phyloP scores from a whole-genome alignment of 495 filamentous ascomycete species.

The Elaphomyces granulatus region DNA sequence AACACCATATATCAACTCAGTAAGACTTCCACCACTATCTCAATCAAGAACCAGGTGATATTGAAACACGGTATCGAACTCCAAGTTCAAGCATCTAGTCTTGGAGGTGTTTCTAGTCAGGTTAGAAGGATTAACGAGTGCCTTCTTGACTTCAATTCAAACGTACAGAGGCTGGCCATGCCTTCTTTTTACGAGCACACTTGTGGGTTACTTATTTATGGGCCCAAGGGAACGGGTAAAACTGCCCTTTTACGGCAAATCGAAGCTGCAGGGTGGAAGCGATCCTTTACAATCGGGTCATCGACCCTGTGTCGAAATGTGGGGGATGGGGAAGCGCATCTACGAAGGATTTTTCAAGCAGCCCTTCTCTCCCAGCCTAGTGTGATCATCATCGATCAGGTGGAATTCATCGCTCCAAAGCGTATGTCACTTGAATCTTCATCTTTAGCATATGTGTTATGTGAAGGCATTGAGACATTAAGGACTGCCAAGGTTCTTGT shows the following conservation, averaged over 20 bases:
- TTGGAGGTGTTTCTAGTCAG: slow-evolving; percentile 51
- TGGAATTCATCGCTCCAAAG: slow-evolving; percentile 62
- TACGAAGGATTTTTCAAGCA: slow-evolving; percentile 56
- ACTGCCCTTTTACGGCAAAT: slow-evolving; percentile 53
- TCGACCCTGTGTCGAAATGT: slow-evolving; percentile 34
- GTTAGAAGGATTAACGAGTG: slow-evolving; percentile 51
- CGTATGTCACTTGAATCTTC: slow-evolving; percentile 26
- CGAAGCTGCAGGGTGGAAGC: slow-evolving; percentile 52
- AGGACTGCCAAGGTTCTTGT: slow-evolving; percentile 42
- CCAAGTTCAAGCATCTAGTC: slow-evolving; percentile 20
- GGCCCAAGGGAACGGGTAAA: slow-evolving; percentile 75
- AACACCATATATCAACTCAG: slow-evolving; percentile 27
- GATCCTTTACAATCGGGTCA: slow-evolving; percentile 44
- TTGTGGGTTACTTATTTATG: slow-evolving; percentile 59
- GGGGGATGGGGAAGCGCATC: slow-evolving; percentile 32
- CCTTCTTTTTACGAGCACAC: slow-evolving; percentile 29
- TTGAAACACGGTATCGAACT: slow-evolving; percentile 7
- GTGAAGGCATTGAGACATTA: slow-evolving; percentile 30
- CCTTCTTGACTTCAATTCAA: slow-evolving; percentile 41
- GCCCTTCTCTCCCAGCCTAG: slow-evolving; percentile 61
- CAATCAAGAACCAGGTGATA: slow-evolving; percentile 15
- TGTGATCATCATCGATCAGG: slow-evolving; percentile 67
- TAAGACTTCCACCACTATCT: slow-evolving; percentile 21
- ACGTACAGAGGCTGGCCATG: slow-evolving; percentile 20
- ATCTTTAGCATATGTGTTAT: slow-evolving; percentile 26